Evolutionary conservation across 2,329 filamentous ascomycete genomes (phyloP), one percentile per base, ranked within the genome.

Genomic region (Pyricularia pennisetigena): DNA sequence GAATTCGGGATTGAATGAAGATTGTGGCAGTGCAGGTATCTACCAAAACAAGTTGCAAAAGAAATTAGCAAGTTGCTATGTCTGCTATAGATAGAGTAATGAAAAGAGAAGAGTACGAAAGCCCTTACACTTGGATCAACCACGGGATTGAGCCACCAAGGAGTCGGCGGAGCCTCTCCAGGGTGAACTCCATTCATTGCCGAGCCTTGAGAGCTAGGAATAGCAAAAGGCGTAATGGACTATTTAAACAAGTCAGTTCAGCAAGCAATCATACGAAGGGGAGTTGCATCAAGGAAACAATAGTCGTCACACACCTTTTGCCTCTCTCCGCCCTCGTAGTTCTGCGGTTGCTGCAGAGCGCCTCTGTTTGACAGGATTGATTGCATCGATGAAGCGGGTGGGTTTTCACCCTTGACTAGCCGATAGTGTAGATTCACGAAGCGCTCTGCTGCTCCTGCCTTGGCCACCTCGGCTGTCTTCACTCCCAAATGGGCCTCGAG

Each of bases 381-480:
- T 57, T 65, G 67, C 41, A 68, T 65, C 29, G 67, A 67, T n/a
- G 66, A 67, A 20, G 66, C 66, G 16, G 66, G 66, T 26, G 66
- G 66, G 66, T 64, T 67, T 61, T 67, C 66, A 5, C 66, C 66
- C 32, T 67, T 67, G 66, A 67, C 66, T 29, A 88, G 79, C 72
- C 83, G 83, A 73, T 85, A 85, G 74, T 88, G 85, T 32, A 88
- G 76, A 69, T 82, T 82, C 71, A 88, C 82, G 72, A 88, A 88
- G 23, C 85, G 78, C 76, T 88, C 85, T 1, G 85, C 85, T 3
- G 85, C 85, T 5, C 82, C 82, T 4, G 85, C 85, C 75, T 87
- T 88, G 68, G 86, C 86, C 8, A 79, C 79, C 71, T 87, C 84
- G 20, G 82, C 74, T 8, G 85, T 82, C 77, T 87, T 88, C 69